phyloP scores from a whole-genome alignment of 129 eudicot species.

The Calendula officinalis region DNA sequence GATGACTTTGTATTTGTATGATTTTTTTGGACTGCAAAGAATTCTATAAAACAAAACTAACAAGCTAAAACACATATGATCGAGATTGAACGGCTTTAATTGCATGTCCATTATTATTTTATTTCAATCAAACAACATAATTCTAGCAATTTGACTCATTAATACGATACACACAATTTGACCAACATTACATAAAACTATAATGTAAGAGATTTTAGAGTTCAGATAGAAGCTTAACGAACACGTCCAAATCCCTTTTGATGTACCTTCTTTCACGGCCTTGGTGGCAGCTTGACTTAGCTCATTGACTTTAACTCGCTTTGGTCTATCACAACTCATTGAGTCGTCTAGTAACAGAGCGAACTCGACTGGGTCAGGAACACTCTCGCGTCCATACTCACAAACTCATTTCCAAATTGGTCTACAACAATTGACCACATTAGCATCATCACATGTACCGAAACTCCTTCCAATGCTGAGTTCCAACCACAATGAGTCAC shows the following conservation, averaged over 20 bases:
- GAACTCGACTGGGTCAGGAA: conserved; percentile 46
- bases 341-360: conserved; percentile 39
- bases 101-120: no score
- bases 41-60: no score
- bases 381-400: conserved; percentile 36
- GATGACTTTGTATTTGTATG: no score
- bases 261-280: conserved; percentile 39
- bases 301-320: conserved; percentile 22
- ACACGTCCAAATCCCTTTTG: conserved; percentile 19
- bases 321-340: background rate
- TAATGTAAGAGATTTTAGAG: conserved; percentile 1
- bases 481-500: conserved; percentile 76
- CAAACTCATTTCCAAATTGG: conserved; percentile 51
- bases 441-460: conserved; percentile 52
- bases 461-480: conserved; percentile 50
- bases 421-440: conserved; percentile 74
- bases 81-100: no score
- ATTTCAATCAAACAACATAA: no score
- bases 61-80: no score
- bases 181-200: no score
- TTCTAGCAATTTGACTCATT: no score
- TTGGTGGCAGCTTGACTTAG: conserved; percentile 18
- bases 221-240: conserved; percentile 21
- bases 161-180: no score
- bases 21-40: no score